A percentile compares a stretch with the other conserved stretches of the same genome.
These are phyloP conservation scores for Plectosphaerella sp. DNA, from an alignment of 2,329 filamentous ascomycete genomes.

Conservation along the genomic window DNA sequence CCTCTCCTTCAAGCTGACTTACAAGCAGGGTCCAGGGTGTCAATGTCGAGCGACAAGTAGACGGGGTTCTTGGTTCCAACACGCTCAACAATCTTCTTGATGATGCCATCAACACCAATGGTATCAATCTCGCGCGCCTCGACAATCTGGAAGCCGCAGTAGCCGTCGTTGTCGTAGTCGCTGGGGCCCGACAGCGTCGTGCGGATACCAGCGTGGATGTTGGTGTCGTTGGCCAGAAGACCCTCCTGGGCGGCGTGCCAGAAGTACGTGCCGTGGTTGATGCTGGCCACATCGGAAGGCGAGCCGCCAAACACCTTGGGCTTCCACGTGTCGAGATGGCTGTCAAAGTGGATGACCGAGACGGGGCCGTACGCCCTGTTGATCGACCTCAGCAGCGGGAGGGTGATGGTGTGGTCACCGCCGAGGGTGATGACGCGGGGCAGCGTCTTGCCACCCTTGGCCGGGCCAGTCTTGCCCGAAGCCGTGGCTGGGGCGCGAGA, in stretches of 20 bases:
- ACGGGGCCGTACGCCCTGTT: conserved; percentile 58
- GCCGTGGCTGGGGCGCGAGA: conserved; percentile 67
- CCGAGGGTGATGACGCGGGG: conserved; percentile 76
- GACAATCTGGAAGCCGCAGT: conserved; percentile 79
- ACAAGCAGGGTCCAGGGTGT: conserved; percentile 81
- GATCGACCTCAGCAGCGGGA: conserved; percentile 55
- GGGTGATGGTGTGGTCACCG: conserved; percentile 59
- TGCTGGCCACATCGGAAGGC: conserved; percentile 67
- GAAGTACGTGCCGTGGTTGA: conserved; percentile 90
- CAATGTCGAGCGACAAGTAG: conserved; percentile 82
- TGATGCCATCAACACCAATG: conserved; percentile 63
- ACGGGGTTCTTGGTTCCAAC: conserved; percentile 73
- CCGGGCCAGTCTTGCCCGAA: conserved; percentile 61
- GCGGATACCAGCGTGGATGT: conserved; percentile 83
- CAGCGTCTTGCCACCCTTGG: conserved; percentile 69
- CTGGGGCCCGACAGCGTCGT: conserved; percentile 74
- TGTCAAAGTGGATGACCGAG: conserved; percentile 60
- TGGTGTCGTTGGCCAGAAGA: conserved; percentile 73
- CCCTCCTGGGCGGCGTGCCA: conserved; percentile 78
- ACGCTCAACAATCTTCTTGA: conserved; percentile 70
- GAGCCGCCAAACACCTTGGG: conserved; percentile 85
- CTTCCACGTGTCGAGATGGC: conserved; percentile 61
- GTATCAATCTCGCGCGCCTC: conserved; percentile 59
- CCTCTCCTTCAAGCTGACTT: conserved; percentile 16
- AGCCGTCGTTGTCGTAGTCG: conserved; percentile 82